Conservation (phyloP, 257 asterid genomes). For the Lavandula angustifolia region DNA sequence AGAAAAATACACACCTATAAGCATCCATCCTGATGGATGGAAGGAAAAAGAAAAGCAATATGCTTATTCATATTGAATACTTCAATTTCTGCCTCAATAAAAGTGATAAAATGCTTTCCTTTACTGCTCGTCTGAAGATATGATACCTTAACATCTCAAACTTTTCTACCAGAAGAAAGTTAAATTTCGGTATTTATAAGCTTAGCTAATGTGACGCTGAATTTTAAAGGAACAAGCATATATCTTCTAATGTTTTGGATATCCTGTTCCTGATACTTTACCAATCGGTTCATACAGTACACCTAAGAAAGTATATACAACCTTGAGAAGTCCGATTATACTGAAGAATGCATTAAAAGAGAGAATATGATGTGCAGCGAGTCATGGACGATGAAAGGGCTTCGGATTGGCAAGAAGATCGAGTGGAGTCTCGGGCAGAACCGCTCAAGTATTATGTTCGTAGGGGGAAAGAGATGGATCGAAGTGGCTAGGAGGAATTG, state of each 20-base stretch:
- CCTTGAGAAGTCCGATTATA: conserved; percentile 3
- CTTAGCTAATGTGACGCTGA: conserved; percentile 1
- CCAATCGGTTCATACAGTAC: conserved; percentile 13
- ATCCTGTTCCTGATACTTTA: conserved; percentile 1
- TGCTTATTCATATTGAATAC: background rate
- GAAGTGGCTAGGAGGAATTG: no score
- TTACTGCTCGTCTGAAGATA: background rate
- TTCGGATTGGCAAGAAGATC: no score
- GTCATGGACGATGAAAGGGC: no score
- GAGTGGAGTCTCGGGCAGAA: no score
- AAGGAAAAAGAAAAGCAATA: background rate
- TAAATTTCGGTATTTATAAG: conserved; percentile 5
- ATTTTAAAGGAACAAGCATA: background rate
- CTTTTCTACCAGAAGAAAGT: background rate
- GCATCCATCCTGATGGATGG: conserved; percentile 6
- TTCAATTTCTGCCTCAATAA: background rate
- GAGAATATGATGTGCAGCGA: no score
- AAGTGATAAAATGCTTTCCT: background rate
- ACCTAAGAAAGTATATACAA: conserved; percentile 6
- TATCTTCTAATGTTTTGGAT: background rate
- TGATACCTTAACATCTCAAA: conserved; percentile 6
- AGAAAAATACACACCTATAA: background rate
- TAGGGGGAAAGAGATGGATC: no score
- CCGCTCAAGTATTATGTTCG: no score
- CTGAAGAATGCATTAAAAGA: conserved; percentile 1